Base-by-base conservation (phyloP, 2,329 filamentous ascomycete genomes). In the Phyllosticta citrichinensis region DNA sequence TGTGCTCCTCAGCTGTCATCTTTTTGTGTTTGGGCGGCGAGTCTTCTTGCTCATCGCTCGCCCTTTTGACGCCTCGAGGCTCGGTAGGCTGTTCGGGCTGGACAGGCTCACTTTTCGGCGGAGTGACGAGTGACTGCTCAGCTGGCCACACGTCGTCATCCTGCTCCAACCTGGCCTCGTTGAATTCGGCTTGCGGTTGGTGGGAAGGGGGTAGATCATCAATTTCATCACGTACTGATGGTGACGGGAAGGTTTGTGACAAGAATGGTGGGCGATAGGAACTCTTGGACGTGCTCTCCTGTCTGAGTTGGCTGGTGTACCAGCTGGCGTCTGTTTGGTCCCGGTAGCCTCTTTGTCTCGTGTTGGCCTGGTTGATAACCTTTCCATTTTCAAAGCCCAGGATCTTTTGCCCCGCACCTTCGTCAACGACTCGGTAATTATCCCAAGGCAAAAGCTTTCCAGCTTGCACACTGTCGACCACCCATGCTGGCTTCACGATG, bases 401-500 rank as follows among this genome's bases (percentile, higher is more conserved):
- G 1, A 92, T 81, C 67, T 89, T 91, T 74, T 99, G 94, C 10
- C 85, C 83, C 0, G 87, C 84, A 0, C 91, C 91, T 71, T 96
- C 90, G 65, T 94, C 89, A 3, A 97, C 77, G 0, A 97, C 85
- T 30, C 90, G 84, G 70, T 94, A 99, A 12, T 85, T 80, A 63
- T 88, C 81, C 94, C 95, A 99, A 0, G 93, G 87, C 27, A 97
- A 78, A 53, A 97, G 75, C 68, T 83, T 88, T 5, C 91, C 91
- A 6, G 89, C 89, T 62, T 84, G 80, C 54, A 97, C 84, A 63
- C 92, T 97, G 67, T 99, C 93, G 14, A 91, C 87, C 2, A 99
- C 83, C 94, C 94, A 99, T 20, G 90, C 86, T 0, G 94, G 94
- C 73, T 94, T 96, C 57, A 97, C 94, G 47, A 99, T 89, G 54